phyloP scores from a whole-genome alignment of 2,329 filamentous ascomycete genomes.

The Monilinia fructigena region DNA sequence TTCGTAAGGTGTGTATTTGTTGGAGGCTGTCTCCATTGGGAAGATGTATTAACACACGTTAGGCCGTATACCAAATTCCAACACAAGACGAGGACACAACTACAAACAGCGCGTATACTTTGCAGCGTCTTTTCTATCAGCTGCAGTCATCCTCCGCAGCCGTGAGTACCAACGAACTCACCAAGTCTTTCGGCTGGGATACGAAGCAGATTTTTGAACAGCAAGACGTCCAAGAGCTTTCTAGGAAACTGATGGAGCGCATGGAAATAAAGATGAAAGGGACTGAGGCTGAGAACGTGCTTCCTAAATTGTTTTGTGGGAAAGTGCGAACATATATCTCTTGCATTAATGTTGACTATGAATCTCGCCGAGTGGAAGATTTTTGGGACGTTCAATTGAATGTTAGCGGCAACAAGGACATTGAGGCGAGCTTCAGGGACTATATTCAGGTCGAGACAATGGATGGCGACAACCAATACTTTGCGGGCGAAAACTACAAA shows the following conservation, averaged over 20 bases:
- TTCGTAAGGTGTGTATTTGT: slow-evolving; percentile 70
- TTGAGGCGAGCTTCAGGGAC: slow-evolving; percentile 92
- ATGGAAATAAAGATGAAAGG: slow-evolving; percentile 99
- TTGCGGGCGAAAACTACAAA: slow-evolving; percentile 83
- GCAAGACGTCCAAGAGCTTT: slow-evolving; percentile 96
- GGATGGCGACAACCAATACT: slow-evolving; percentile 98
- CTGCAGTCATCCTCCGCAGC: slow-evolving; percentile 82
- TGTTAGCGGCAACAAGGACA: slow-evolving; percentile 86
- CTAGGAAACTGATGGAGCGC: slow-evolving; percentile 93
- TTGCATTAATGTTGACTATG: slow-evolving; percentile 97
- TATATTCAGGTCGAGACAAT: slow-evolving; percentile 96
- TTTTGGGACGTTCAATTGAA: slow-evolving; percentile 99
- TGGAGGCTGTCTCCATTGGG: background rate
- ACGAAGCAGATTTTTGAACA: slow-evolving; percentile 97
- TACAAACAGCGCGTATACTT: slow-evolving; percentile 85
- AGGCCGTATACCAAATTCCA: slow-evolving; percentile 96
- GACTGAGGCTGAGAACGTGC: slow-evolving; percentile 82
- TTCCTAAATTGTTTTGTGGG: slow-evolving; percentile 89
- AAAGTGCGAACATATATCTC: slow-evolving; percentile 99
- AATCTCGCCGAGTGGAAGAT: slow-evolving; percentile 91
- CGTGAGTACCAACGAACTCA: slow-evolving; percentile 89
- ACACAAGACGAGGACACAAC: slow-evolving; percentile 80
- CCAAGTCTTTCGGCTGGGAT: slow-evolving; percentile 97
- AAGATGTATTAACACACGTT: slow-evolving; percentile 26
- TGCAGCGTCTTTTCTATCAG: slow-evolving; percentile 93